Conservation (phyloP, 306 rosid species). For the Hippophae rhamnoides region DNA sequence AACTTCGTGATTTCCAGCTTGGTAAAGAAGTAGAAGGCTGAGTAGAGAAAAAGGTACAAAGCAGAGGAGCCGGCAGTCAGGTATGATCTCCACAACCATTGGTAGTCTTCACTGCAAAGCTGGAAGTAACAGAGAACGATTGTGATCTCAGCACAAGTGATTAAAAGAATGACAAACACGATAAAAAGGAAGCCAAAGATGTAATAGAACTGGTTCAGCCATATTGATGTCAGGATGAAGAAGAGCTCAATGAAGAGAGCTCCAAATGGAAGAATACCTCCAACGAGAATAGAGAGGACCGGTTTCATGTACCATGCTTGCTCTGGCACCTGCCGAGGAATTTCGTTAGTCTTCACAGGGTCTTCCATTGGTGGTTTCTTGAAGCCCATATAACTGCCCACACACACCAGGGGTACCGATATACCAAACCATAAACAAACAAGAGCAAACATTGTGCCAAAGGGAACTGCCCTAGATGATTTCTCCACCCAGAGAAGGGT, state of each 20-base stretch:
- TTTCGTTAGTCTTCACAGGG: conserved; percentile 96
- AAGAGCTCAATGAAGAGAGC: conserved; percentile 53
- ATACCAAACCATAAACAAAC: conserved; percentile 94
- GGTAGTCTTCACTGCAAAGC: conserved; percentile 94
- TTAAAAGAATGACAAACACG: conserved; percentile 75
- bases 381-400: conserved; percentile 92
- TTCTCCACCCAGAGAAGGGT: conserved; percentile 93
- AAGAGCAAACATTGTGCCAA: conserved; percentile 96
- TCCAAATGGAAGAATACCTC: conserved; percentile 99
- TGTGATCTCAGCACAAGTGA: conserved; percentile 94
- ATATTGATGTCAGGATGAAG: conserved; percentile 95
- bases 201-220: conserved; percentile 99
- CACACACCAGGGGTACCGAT: conserved; percentile 94
- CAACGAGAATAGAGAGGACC: conserved; percentile 83
- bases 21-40: conserved; percentile 89
- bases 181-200: conserved; percentile 95
- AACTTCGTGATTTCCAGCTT: conserved; percentile 87
- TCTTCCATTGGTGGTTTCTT: conserved; percentile 89
- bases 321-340: conserved; percentile 93
- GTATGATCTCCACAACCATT: conserved; percentile 99
- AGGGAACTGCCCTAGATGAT: conserved; percentile 95
- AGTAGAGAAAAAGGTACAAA: conserved; percentile 85
- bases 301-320: conserved; percentile 99
- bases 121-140: conserved; percentile 98
- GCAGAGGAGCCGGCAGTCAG: conserved; percentile 98